Conservation (phyloP, 805 yeast genomes). For the Wickerhamiella vanderwaltii region DNA sequence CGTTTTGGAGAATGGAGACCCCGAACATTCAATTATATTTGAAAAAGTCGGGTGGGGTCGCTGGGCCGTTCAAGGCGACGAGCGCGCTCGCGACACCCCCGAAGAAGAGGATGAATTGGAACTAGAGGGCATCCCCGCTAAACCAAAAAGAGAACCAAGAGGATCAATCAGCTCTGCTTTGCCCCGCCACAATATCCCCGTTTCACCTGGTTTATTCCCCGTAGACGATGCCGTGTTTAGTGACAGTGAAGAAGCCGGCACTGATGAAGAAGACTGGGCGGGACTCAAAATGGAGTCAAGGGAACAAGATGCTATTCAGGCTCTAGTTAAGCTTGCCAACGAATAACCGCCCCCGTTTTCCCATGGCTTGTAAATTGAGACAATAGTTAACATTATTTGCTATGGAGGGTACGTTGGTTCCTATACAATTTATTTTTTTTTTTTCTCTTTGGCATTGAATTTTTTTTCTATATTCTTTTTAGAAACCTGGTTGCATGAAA, state of each 20-base stretch:
- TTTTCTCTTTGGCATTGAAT: too few relatives aligned
- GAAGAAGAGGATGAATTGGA: conserved; percentile 46
- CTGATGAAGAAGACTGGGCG: conserved; percentile 98
- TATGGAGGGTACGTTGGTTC: too few relatives aligned
- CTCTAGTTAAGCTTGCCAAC: conserved; percentile 42
- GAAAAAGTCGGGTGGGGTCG: conserved; percentile 98
- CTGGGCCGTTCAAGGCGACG: conserved; percentile 65
- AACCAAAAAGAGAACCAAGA: conserved; percentile 13
- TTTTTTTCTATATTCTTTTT: too few relatives aligned
- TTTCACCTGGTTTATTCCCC: conserved; percentile 25
- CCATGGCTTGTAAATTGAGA: too few relatives aligned
- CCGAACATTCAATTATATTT: conserved; percentile 45
- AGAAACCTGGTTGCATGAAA: conserved; percentile 10
- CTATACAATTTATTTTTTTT: too few relatives aligned
- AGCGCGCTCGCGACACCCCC: conserved; percentile 38
- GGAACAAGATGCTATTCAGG: conserved; percentile 51
- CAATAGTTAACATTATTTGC: too few relatives aligned
- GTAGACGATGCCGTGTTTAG: conserved; percentile 19
- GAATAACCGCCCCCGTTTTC: not conserved
- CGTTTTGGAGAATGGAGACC: conserved; percentile 65
- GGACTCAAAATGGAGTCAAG: conserved; percentile 49
- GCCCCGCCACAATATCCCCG: conserved; percentile 25
- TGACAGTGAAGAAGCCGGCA: conserved; percentile 36
- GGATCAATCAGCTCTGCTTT: conserved; percentile 22
- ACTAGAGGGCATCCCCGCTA: conserved; percentile 6